Evolutionary conservation across 345 rosid species (phyloP), one percentile per base, ranked within the genome.

Genomic region (Lumnitzera littorea): DNA sequence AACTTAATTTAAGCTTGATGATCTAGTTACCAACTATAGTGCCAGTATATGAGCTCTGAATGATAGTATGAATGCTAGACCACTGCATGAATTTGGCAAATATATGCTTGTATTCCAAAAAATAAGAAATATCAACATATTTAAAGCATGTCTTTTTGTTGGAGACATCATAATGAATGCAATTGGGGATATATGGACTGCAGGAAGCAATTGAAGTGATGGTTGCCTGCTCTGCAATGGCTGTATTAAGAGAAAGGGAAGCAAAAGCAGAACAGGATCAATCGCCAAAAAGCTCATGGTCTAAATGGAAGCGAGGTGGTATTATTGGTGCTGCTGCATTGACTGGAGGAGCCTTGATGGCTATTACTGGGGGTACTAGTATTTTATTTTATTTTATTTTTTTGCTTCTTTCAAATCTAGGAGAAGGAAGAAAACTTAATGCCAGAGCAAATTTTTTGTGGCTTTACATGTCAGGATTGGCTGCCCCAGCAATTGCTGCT

Each of bases 401-500:
- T 65, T 49, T 9, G 43, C 9, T 36, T 36, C 43, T 55, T 57
- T 55, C 57, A 4, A 50, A 41, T 56, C 53, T 20, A 36, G 54
- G 47, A 15, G 14, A 1, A 2, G 9, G 55, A 16, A 51, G 27
- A 52, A 31, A 7, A 1, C 24, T 46, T 51, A 6, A 12, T 54
- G 52, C 1, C 15, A 15, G 58, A 48, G 46, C 53, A 59, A 60
- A 14, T 25, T 25, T 49, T 25, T 47, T 20, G 20, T 56, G 29
- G 29, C 24, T 53, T 31, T 51, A 62, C 31, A 24, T 25, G 41
- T 58, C 82, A 92, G 98, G 98, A 57, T 73, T 92, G 62, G 97
- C 97, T 66, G 98, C 98, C 62, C 98, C 98, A 58, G 97, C 97
- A 71, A 85, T 92, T 76, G 98, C 98, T 54, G 98, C 96, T 24